These are phyloP conservation scores for Aurifilum marmelostoma DNA, from an alignment of 2,329 filamentous ascomycete genomes.

Conservation along the genomic window DNA sequence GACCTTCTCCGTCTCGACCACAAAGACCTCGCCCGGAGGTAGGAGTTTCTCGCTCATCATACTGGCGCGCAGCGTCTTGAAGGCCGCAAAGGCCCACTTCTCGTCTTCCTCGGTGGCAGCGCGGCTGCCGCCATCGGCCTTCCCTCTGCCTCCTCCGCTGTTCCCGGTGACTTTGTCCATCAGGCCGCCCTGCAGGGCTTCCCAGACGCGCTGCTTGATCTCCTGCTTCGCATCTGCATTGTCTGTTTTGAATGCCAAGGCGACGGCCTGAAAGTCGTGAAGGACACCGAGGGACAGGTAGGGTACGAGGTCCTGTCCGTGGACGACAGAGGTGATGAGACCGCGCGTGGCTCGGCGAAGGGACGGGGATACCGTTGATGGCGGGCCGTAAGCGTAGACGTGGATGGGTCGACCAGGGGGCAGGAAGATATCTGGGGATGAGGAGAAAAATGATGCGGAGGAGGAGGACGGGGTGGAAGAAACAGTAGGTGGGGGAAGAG, in stretches of 20 bases:
- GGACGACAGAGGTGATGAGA: constrained; percentile 74
- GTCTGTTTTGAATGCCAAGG: constrained; percentile 74
- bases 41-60: constrained; percentile 73
- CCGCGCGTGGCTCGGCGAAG: constrained; percentile 72
- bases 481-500: constrained; percentile 34
- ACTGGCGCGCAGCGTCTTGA: constrained; percentile 66
- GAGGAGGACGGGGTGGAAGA: constrained; percentile 36
- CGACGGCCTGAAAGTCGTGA: constrained; percentile 74
- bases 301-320: constrained; percentile 75
- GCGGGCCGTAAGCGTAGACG: constrained; percentile 78
- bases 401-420: constrained; percentile 73
- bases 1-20: constrained; percentile 69
- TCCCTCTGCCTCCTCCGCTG: constrained; percentile 34
- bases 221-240: constrained; percentile 68
- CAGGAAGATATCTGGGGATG: constrained; percentile 48
- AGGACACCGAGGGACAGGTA: constrained; percentile 73
- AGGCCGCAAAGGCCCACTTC: constrained; percentile 69
- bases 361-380: constrained; percentile 71
- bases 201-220: constrained; percentile 68
- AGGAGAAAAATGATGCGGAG: constrained; percentile 29
- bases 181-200: constrained; percentile 64
- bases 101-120: not conserved
- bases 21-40: constrained; percentile 77
- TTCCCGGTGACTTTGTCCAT: constrained; percentile 63
- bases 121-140: too few relatives aligned